Evolutionary conservation across 2,329 filamentous ascomycete species (phyloP).

Genomic region (Cercospora canescens): DNA sequence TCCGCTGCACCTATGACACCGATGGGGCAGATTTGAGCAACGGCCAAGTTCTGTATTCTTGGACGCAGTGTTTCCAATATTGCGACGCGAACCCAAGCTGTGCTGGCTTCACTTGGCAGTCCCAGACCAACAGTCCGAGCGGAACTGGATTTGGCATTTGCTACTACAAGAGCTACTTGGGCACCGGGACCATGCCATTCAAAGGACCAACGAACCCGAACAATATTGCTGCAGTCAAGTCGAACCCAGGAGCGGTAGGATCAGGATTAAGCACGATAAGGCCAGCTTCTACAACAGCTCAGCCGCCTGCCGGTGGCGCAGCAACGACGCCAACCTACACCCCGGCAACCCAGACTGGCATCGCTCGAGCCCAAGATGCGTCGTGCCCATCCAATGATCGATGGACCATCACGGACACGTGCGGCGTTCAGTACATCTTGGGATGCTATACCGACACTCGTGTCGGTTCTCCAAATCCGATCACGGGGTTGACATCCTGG

Average conservation of each 20-base stretch:
- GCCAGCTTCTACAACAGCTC: not conserved
- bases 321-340: not conserved
- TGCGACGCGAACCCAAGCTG: not conserved
- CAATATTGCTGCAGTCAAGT: not conserved
- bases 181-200: not conserved
- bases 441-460: not conserved
- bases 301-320: not conserved
- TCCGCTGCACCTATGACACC: not conserved
- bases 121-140: not conserved
- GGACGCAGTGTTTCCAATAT: not conserved
- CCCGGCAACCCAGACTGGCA: not conserved
- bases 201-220: not conserved
- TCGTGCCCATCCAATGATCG: not conserved
- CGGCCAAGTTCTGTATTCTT: not conserved
- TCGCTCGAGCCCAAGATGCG: not conserved
- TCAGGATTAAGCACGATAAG: not conserved
- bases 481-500: not conserved
- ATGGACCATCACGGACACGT: not conserved
- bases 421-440: not conserved
- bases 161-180: not conserved
- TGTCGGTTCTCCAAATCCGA: not conserved
- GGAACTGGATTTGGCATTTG: not conserved
- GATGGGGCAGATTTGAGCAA: not conserved
- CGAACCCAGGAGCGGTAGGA: not conserved
- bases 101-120: conserved; percentile 2